Base-by-base conservation (phyloP, 129 eudicot genomes). In the Helichrysum umbraculigerum region DNA sequence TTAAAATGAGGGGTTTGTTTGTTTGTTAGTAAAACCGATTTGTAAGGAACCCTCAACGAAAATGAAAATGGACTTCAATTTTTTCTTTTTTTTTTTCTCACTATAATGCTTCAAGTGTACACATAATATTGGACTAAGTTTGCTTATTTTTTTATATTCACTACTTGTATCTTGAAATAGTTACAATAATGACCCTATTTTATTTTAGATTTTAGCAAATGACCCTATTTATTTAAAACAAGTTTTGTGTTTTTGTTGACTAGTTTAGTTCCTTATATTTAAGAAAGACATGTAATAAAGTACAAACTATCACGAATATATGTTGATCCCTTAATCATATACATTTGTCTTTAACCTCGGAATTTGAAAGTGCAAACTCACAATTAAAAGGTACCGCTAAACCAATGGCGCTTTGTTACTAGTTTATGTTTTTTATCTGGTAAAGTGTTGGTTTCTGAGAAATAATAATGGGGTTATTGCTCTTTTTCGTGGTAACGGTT, bases 21-120 rank as follows among this genome's bases (percentile, higher is more conserved):
- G 83, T 80, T 80, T 80, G 79, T 80, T 80, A 74, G 79, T 73
- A 66, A 41, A 62, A 78, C 82, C 71, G 78, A 74, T 80, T 66
- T 80, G 70, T 75, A 80, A 79, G 83, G 77, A 80, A 74, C 83
- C 73, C 68, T 79, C 59, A 59, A 33, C 11, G 54, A 29, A 72
- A 79, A 42, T 78, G 17, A 44, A 44, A 44, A 44, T 21, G 69
- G 35, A 54, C 77, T 79, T 70, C 22, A 22, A 15, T 34, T 52
- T 54, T 0, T 25, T 25, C 1, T 25, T 73, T 34, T 52, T 54
- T 0, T 25, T 25, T 25, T 25, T 73, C 60, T 79, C 70, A 30
- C 64, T 17, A 15, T 4, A 5, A 65, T 66, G 62, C 72, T 76
- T 76, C 50, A 44, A 33, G 25, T 19, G 68, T 62, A 62, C 33